A percentile compares a stretch with the other conserved stretches of the same genome.
phyloP scores from a whole-genome alignment of 2,329 filamentous ascomycete species.

The Emergomyces orientalis region DNA sequence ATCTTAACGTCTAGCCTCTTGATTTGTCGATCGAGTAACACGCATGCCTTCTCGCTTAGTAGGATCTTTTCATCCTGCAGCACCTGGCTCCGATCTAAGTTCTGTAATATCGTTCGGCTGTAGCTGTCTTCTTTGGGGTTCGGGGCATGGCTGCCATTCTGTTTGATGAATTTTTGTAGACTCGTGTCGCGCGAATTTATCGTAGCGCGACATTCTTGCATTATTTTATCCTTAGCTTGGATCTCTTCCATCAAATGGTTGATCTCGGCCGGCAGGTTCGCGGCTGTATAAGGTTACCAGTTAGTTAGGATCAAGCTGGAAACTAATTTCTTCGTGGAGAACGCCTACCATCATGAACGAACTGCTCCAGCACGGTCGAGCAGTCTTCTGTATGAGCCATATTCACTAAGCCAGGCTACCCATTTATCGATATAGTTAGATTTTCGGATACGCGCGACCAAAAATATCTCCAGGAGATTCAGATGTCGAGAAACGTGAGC shows the following conservation, averaged over 20 bases:
- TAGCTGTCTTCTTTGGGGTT: slow-evolving; percentile 58
- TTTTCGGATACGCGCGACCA: neutral
- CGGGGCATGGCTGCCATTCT: slow-evolving; percentile 51
- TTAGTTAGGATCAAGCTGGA: slow-evolving; percentile 7
- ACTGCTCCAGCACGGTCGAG: slow-evolving; percentile 55
- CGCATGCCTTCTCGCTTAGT: slow-evolving; percentile 50
- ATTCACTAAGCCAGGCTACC: neutral
- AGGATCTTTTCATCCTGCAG: slow-evolving; percentile 55
- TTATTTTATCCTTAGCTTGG: slow-evolving; percentile 53
- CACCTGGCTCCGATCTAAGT: slow-evolving; percentile 48
- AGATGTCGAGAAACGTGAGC: neutral
- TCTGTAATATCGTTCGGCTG: slow-evolving; percentile 47
- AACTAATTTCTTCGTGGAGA: neutral
- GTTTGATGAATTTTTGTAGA: slow-evolving; percentile 57
- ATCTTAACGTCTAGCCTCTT: slow-evolving; percentile 55
- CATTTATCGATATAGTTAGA: neutral
- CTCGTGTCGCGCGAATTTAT: slow-evolving; percentile 51
- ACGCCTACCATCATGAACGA: slow-evolving; percentile 52
- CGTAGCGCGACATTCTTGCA: slow-evolving; percentile 47
- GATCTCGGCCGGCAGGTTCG: slow-evolving; percentile 55
- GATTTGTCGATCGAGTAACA: slow-evolving; percentile 53
- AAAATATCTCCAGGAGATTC: neutral
- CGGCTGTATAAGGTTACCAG: slow-evolving; percentile 24
- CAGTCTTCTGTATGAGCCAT: slow-evolving; percentile 51
- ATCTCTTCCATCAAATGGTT: slow-evolving; percentile 59